Conservation (phyloP, 352 stramenopile species). For the Pythium pyrilobum region DNA sequence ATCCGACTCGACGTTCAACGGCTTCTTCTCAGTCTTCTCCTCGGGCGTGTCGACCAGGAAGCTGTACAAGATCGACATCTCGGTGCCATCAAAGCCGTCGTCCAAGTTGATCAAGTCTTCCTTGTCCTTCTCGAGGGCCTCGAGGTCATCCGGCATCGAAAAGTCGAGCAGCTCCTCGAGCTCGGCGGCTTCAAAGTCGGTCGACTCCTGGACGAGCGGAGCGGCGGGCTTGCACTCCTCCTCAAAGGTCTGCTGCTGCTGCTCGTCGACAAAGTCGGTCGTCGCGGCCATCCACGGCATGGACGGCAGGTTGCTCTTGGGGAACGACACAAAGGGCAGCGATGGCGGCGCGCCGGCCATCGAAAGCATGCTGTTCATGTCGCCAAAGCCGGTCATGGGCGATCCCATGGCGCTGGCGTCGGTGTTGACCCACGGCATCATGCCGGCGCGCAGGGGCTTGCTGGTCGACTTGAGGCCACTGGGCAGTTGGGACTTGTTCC, state of each 20-base stretch:
- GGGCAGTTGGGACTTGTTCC: constrained; percentile 22
- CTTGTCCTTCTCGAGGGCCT: constrained; percentile 61
- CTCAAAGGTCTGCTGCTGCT: constrained; percentile 32
- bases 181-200: constrained; percentile 59
- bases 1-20: constrained; percentile 37
- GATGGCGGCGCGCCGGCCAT: constrained; percentile 53
- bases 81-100: constrained; percentile 77
- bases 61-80: constrained; percentile 86
- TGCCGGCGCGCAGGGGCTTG: constrained; percentile 6
- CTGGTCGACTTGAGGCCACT: constrained; percentile 6
- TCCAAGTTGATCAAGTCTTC: constrained; percentile 70
- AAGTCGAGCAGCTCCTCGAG: constrained; percentile 74
- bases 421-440: constrained; percentile 19
- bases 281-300: constrained; percentile 42
- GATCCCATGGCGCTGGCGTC: constrained; percentile 19
- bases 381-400: constrained; percentile 15
- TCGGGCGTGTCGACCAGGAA: constrained; percentile 75
- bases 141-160: constrained; percentile 57
- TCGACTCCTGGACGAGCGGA: constrained; percentile 14
- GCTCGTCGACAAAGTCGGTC: constrained; percentile 37
- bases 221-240: constrained; percentile 32
- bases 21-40: constrained; percentile 52
- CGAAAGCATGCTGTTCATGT: constrained; percentile 46
- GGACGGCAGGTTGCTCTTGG: constrained; percentile 40
- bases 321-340: constrained; percentile 68